phyloP scores from a whole-genome alignment of 495 filamentous ascomycete species.

The Penicillium maclennaniae region DNA sequence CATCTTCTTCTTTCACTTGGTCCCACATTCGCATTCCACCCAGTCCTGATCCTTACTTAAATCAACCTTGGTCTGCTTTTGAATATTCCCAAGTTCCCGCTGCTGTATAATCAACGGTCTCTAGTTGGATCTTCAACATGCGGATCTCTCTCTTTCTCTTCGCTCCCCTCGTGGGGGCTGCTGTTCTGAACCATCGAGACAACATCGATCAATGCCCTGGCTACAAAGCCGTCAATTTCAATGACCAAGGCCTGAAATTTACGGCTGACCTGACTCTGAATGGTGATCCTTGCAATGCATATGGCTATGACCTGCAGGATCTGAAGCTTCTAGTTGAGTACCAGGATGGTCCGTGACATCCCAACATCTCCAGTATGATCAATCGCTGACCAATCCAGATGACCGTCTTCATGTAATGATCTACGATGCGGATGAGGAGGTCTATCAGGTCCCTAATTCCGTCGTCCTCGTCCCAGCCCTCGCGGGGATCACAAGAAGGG shows the following conservation, averaged over 20 bases:
- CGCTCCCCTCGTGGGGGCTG: slow-evolving; percentile 32
- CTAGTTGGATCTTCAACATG: slow-evolving; percentile 22
- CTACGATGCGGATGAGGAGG: slow-evolving; percentile 64
- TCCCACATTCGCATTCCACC: neutral
- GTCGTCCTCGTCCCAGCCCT: slow-evolving; percentile 60
- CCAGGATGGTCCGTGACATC: slow-evolving; percentile 57
- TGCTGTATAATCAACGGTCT: slow-evolving; percentile 10
- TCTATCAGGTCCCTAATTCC: slow-evolving; percentile 74
- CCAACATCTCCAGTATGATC: neutral
- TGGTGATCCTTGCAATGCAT: slow-evolving; percentile 64
- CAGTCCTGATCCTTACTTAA: neutral
- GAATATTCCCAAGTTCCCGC: neutral
- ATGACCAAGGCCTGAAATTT: slow-evolving; percentile 36
- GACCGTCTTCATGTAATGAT: slow-evolving; percentile 80
- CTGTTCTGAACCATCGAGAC: slow-evolving; percentile 22
- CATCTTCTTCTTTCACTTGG: neutral
- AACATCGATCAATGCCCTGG: slow-evolving; percentile 55
- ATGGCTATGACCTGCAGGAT: slow-evolving; percentile 63
- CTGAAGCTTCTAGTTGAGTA: slow-evolving; percentile 70
- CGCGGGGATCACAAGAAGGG: neutral
- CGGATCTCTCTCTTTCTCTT: slow-evolving; percentile 26
- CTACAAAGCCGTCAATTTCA: slow-evolving; percentile 65
- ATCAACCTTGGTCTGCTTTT: neutral
- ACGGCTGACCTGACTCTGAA: slow-evolving; percentile 63
- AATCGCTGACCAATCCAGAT: slow-evolving; percentile 40